Evolutionary conservation across 495 filamentous ascomycete species (phyloP).

Genomic region (Massariosphaeria phaeospora): DNA sequence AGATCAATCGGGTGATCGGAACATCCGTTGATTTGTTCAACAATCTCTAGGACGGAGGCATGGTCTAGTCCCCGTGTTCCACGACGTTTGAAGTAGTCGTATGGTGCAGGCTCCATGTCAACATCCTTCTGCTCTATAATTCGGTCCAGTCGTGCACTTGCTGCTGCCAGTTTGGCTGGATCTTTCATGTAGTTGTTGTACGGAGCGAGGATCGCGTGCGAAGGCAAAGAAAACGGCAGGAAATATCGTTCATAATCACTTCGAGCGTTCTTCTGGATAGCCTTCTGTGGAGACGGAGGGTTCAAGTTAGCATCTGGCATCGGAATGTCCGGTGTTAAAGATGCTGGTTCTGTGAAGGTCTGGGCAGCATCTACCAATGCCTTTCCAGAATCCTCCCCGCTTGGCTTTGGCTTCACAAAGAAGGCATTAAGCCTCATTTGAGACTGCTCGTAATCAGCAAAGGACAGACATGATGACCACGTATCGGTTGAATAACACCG

Average conservation of each 20-base stretch:
- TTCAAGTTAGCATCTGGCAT: conserved; percentile 27
- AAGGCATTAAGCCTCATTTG: conserved; percentile 60
- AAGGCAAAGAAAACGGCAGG: conserved; percentile 62
- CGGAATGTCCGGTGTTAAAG: conserved; percentile 32
- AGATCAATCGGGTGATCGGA: conserved; percentile 45
- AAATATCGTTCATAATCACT: conserved; percentile 69
- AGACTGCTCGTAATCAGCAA: conserved; percentile 44
- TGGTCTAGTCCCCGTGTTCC: conserved; percentile 49
- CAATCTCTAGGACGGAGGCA: conserved; percentile 61
- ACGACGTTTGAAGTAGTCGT: conserved; percentile 32
- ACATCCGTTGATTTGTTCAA: conserved; percentile 44
- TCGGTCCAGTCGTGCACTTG: conserved; percentile 18
- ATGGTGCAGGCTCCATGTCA: background rate
- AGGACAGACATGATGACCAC: background rate
- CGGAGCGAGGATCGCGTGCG: conserved; percentile 33
- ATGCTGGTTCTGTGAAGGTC: conserved; percentile 32
- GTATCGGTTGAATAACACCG: too few relatives aligned
- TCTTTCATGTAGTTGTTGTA: conserved; percentile 26
- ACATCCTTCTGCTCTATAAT: background rate
- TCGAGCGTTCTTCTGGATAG: conserved; percentile 35
- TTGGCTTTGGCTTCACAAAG: conserved; percentile 47
- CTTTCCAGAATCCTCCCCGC: background rate
- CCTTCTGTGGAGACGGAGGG: conserved; percentile 30
- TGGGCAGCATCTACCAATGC: conserved; percentile 15
- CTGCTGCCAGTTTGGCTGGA: conserved; percentile 8